Base-by-base conservation (phyloP, 1,139 yeast species). In the Kodamaea alishanica region DNA sequence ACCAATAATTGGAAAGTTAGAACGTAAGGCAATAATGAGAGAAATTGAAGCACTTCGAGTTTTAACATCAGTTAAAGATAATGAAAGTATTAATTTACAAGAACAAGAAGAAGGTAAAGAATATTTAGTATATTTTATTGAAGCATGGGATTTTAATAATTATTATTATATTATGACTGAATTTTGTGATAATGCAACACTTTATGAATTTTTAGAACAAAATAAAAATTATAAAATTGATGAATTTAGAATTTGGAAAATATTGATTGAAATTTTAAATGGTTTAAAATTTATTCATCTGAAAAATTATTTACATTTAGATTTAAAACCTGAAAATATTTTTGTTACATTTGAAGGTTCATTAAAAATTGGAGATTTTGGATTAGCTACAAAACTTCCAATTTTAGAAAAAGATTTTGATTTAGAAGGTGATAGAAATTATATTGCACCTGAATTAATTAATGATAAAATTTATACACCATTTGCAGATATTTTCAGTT, bases 231-330 rank as follows among this genome's bases (percentile, higher is more conserved):
- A 94, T 41, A 81, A 84, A 46, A 70, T 85, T n/a, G 99, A 92
- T 58, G 98, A 92, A 58, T 92, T 96, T 82, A 76, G 99, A 49
- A 90, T 90, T 31, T 92, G 99, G 99, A 92, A 92, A 64, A 90
- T 94, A 30, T 66, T 90, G 47, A 83, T 84, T 39, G 97, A 92
- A 58, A 70, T 89, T 10, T 62, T 87, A 32, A 73, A 74, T 52
- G 99, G 97, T 0, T 65, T 92, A 44, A 75, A 79, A 49, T 89
- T 81, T 56, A 84, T 92, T 41, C 99, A 92, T 56, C 76, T 73
- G 56, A 73, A 79, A 37, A 82, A 83, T 39, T 84, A 85, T 45
- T 67, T 88, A 39, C 97, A 90, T 62, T 65, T 90, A 39, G 97
- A 90, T 63, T 65, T 92, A 55, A 92, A 92, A 61, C 98, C 99